Percentiles rank a stretch among this genome's conserved stretches.
Evolutionary conservation across 257 asterid genomes (phyloP).

Genomic region (Solanum boliviense): DNA sequence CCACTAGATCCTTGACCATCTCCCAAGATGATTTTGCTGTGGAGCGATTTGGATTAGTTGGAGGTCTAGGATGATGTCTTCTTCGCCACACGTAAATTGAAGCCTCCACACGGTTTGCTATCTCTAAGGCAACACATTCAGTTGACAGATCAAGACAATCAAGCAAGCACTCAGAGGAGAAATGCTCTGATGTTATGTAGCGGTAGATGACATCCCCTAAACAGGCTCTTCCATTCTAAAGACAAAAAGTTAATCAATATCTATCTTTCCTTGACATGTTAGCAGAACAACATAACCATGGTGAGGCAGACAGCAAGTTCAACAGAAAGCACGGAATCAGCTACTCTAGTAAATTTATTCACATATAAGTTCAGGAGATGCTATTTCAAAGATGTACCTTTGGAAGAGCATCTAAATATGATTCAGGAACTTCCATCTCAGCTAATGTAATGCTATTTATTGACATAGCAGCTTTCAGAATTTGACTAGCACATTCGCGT

Average conservation of each 20-base stretch:
- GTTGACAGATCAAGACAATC: constrained; percentile 76
- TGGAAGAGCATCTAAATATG: constrained; percentile 78
- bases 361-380: neutral
- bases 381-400: constrained; percentile 38
- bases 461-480: constrained; percentile 82
- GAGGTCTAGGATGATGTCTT: constrained; percentile 34
- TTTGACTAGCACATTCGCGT: constrained; percentile 82
- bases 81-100: constrained; percentile 64
- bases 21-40: constrained; percentile 83
- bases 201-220: constrained; percentile 76
- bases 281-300: neutral
- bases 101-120: constrained; percentile 77
- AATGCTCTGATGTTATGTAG: constrained; percentile 65
- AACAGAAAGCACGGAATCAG: neutral
- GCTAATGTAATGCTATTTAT: constrained; percentile 61
- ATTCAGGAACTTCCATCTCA: constrained; percentile 93
- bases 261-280: neutral
- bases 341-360: neutral
- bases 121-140: constrained; percentile 57
- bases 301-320: neutral
- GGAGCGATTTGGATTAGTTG: constrained; percentile 32
- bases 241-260: neutral
- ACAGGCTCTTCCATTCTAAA: constrained; percentile 65
- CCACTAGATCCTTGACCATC: constrained; percentile 62
- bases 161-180: constrained; percentile 72